Evolutionary conservation across 176 grass and related monocot species (phyloP).

Genomic region (Oryza coarctata): DNA sequence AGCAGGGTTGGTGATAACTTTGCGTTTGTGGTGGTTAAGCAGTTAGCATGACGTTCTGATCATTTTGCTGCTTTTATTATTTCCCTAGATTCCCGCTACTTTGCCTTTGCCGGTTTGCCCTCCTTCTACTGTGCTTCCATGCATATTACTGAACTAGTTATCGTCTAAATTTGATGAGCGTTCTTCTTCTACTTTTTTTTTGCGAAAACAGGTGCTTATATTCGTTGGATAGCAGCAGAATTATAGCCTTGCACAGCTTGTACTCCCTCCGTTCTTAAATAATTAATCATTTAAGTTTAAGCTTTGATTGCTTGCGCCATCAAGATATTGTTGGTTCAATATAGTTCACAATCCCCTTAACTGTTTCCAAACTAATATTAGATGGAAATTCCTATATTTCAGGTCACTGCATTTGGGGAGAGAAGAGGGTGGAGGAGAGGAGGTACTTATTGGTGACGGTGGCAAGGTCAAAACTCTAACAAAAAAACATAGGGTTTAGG

Average conservation of each 20-base stretch:
- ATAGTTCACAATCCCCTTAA: no score
- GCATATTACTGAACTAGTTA: slow-evolving; percentile 1
- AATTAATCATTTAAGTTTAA: no score
- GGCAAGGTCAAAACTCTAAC: no score
- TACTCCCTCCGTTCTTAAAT: no score
- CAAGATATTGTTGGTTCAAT: no score
- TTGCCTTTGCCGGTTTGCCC: background rate
- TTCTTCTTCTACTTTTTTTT: background rate
- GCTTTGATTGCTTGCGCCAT: no score
- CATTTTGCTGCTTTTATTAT: slow-evolving; percentile 14
- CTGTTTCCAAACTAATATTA: no score
- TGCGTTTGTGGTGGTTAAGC: slow-evolving; percentile 8
- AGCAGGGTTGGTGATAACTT: slow-evolving; percentile 24
- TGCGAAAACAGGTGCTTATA: background rate
- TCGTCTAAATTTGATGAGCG: background rate
- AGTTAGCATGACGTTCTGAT: background rate
- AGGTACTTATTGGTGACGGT: no score
- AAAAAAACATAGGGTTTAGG: no score
- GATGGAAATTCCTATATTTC: no score
- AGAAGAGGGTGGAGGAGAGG: no score
- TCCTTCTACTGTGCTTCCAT: background rate
- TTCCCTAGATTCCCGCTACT: slow-evolving; percentile 42
- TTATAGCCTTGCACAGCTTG: background rate
- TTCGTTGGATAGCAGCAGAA: background rate
- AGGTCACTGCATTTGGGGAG: no score